A percentile compares a stretch with the other conserved stretches of the same genome.
phyloP scores from a whole-genome alignment of 2,329 filamentous ascomycete genomes.

The Trichoderma endophyticum region DNA sequence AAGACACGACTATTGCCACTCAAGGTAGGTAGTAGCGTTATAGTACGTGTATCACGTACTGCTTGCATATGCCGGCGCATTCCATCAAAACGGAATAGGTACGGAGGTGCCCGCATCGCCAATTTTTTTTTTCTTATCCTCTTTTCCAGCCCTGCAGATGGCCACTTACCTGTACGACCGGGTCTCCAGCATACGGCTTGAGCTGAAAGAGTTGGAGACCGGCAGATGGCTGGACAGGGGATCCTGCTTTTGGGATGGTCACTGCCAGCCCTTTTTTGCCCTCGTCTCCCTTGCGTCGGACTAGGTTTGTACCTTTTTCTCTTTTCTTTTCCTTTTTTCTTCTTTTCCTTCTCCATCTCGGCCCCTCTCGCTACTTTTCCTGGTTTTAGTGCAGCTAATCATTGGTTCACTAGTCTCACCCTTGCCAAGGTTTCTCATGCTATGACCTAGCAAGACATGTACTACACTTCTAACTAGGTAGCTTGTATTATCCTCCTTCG shows the following conservation, averaged over 20 bases:
- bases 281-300: not conserved
- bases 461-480: not conserved
- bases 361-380: conserved; percentile 1
- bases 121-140: not conserved
- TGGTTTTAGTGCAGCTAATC: not conserved
- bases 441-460: not conserved
- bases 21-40: conserved; percentile 10
- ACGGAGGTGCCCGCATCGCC: not conserved
- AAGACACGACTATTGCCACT: not conserved
- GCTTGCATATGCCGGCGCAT: conserved; percentile 9
- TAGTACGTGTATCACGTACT: not conserved
- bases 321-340: conserved; percentile 1
- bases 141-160: conserved; percentile 9
- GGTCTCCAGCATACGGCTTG: not conserved
- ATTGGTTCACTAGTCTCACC: conserved; percentile 3
- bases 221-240: conserved; percentile 8
- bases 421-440: not conserved
- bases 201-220: conserved; percentile 10
- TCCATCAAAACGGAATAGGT: not conserved
- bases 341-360: not conserved
- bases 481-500: not conserved
- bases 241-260: not conserved
- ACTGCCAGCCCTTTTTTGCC: not conserved
- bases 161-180: not conserved
- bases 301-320: conserved; percentile 7